phyloP scores from a whole-genome alignment of 306 rosid species.

The Mucuna pruriens region DNA sequence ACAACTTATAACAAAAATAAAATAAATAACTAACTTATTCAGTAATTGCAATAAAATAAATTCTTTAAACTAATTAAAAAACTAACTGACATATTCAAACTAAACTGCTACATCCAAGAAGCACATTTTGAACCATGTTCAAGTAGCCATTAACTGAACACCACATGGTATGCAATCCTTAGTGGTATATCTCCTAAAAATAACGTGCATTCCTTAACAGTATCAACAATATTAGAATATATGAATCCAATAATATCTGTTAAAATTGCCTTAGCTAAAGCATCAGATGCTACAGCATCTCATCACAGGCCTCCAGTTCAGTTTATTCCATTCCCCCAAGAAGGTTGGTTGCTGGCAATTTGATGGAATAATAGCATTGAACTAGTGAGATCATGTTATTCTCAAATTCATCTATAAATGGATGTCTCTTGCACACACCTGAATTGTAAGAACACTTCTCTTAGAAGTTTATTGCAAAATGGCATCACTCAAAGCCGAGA shows the following conservation, averaged over 20 bases:
- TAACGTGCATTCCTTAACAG: neutral
- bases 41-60: too few species aligned
- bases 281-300: neutral
- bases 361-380: neutral
- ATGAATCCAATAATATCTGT: neutral
- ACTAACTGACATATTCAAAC: too few species aligned
- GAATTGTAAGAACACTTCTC: neutral
- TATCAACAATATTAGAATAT: neutral
- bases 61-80: too few species aligned
- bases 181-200: too few species aligned
- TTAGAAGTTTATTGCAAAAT: neutral
- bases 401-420: neutral
- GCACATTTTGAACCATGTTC: too few species aligned
- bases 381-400: neutral
- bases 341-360: neutral
- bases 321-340: neutral
- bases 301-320: neutral
- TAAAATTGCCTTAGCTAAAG: neutral
- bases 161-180: neutral
- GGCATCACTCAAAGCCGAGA: conserved; percentile 12
- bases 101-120: too few species aligned
- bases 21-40: too few species aligned
- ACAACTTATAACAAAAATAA: too few species aligned
- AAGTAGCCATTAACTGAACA: neutral
- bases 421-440: neutral